Percentiles rank a stretch among this genome's conserved stretches.
Conservation (phyloP, 345 rosid species). For the Lepidium sativum region DNA sequence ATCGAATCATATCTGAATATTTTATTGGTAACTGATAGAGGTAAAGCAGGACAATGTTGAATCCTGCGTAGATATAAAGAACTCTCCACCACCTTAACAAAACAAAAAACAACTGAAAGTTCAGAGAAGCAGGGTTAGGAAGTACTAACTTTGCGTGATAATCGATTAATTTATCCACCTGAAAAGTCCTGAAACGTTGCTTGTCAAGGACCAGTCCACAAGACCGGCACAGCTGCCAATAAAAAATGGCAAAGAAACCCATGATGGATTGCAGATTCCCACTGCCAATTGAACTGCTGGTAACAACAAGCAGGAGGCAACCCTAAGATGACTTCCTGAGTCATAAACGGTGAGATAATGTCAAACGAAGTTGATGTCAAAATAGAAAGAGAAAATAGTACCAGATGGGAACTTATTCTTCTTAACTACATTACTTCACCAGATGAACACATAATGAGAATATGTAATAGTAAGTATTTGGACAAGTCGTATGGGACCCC, state of each 20-base stretch:
- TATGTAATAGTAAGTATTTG: background rate
- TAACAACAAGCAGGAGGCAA: constrained; percentile 81
- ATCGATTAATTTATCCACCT: constrained; percentile 38
- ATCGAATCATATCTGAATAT: no score
- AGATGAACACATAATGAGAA: constrained; percentile 1
- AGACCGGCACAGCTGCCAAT: constrained; percentile 95
- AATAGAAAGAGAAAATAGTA: constrained; percentile 9
- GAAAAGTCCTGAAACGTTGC: constrained; percentile 96
- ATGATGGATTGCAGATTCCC: constrained; percentile 93
- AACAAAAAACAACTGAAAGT: constrained; percentile 10
- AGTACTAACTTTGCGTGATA: constrained; percentile 7
- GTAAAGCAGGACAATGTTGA: constrained; percentile 66
- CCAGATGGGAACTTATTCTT: background rate
- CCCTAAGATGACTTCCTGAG: constrained; percentile 83
- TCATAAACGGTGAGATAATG: constrained; percentile 26
- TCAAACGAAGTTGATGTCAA: constrained; percentile 1
- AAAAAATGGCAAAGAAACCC: constrained; percentile 94
- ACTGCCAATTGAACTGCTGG: constrained; percentile 86
- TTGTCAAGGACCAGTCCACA: constrained; percentile 95
- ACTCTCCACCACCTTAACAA: constrained; percentile 94
- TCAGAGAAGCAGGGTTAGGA: constrained; percentile 8
- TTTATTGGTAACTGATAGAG: no score
- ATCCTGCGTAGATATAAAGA: constrained; percentile 82
- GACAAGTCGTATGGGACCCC: background rate
- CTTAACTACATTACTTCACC: constrained; percentile 3